phyloP scores from a whole-genome alignment of 2,329 filamentous ascomycete genomes.

The Pyricularia grisea region DNA sequence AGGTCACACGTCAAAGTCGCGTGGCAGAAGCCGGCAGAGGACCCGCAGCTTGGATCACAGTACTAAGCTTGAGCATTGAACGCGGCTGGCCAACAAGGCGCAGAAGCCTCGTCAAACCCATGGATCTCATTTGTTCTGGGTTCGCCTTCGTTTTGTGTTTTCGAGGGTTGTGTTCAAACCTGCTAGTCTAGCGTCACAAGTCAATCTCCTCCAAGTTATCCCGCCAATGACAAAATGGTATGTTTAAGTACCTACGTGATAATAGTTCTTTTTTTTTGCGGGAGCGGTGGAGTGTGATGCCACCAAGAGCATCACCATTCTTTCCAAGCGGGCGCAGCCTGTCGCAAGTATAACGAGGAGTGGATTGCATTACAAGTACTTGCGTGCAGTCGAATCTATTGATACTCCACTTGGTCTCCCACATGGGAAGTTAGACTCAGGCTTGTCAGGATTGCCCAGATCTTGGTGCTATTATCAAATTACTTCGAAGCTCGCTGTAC shows the following conservation, averaged over 20 bases:
- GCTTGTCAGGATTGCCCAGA: background rate
- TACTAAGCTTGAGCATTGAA: background rate
- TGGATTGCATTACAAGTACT: background rate
- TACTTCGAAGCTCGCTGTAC: background rate
- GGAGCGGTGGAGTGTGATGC: background rate
- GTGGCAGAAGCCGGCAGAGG: background rate
- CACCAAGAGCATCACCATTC: background rate
- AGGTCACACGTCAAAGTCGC: background rate
- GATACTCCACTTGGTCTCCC: background rate
- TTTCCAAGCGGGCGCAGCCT: background rate
- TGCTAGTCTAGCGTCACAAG: background rate
- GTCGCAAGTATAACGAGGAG: background rate
- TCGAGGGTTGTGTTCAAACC: background rate
- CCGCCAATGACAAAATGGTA: background rate
- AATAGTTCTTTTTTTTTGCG: background rate
- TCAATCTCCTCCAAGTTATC: background rate
- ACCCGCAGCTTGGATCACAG: background rate
- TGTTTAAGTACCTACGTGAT: background rate
- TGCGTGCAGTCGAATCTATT: background rate
- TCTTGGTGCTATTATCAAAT: background rate
- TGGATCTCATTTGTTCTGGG: background rate
- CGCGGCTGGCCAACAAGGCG: background rate
- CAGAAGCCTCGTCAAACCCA: background rate
- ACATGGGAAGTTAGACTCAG: background rate
- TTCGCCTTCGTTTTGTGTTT: background rate